Conservation (phyloP, 345 rosid species). For the Pistacia integerrima region DNA sequence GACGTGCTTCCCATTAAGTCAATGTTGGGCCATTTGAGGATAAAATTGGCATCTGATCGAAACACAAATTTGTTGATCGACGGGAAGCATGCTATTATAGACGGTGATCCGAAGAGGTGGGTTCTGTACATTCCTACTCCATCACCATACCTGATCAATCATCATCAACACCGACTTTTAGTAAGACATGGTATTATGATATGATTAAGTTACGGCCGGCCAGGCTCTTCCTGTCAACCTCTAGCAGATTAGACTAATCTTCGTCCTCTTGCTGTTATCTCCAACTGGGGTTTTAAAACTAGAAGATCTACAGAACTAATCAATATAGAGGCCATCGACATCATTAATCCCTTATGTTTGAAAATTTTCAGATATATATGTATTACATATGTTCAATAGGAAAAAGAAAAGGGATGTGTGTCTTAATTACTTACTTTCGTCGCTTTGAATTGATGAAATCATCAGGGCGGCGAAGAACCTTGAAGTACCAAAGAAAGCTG, state of each 20-base stretch:
- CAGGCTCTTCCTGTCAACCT: no score
- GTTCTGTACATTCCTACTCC: constrained; percentile 44
- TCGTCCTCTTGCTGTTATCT: no score
- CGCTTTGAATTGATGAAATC: constrained; percentile 44
- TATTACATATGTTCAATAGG: no score
- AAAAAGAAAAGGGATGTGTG: no score
- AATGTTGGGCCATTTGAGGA: constrained; percentile 33
- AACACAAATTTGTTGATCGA: constrained; percentile 28
- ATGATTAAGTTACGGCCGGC: no score
- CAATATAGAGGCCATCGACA: not conserved
- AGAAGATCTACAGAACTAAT: no score
- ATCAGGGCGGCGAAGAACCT: constrained; percentile 31
- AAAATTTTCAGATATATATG: not conserved
- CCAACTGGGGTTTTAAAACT: no score
- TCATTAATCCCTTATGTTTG: not conserved
- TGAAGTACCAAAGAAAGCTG: constrained; percentile 43
- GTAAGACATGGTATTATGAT: not conserved
- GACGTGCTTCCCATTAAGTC: constrained; percentile 24
- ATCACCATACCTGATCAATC: constrained; percentile 36
- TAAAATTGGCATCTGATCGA: constrained; percentile 27
- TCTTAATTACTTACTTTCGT: constrained; percentile 28
- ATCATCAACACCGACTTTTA: not conserved
- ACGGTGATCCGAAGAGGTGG: constrained; percentile 39
- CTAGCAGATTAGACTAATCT: no score
- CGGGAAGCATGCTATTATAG: constrained; percentile 42